phyloP scores from a whole-genome alignment of 2,329 filamentous ascomycete species.

The Exophiala lecanii-corni region DNA sequence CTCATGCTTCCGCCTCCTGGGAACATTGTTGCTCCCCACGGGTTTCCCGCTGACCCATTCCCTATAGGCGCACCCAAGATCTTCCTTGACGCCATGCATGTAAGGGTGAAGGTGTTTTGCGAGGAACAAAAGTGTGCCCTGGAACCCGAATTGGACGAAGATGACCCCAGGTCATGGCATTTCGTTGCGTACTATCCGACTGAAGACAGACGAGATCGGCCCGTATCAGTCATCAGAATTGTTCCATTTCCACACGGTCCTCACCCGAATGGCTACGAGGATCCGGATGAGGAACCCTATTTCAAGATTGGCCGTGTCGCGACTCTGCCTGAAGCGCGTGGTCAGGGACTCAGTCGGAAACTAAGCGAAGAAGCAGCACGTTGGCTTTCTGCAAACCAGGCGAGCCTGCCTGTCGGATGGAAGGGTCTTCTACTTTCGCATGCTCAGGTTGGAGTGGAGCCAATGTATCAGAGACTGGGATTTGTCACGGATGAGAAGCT shows the following conservation, averaged over 20 bases:
- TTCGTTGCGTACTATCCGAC: constrained; percentile 71
- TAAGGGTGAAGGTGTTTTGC: constrained; percentile 55
- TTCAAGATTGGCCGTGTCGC: constrained; percentile 77
- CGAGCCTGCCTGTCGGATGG: constrained; percentile 52
- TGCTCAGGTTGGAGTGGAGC: constrained; percentile 64
- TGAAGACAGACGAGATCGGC: constrained; percentile 33
- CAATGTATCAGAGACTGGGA: constrained; percentile 65
- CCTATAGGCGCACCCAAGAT: constrained; percentile 37
- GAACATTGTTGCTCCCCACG: constrained; percentile 19
- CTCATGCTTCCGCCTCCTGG: constrained; percentile 22
- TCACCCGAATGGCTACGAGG: constrained; percentile 42
- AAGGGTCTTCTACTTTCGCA: constrained; percentile 73
- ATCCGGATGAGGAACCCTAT: constrained; percentile 58
- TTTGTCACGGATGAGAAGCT: constrained; percentile 69
- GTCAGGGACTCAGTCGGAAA: constrained; percentile 58
- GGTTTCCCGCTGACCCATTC: constrained; percentile 23
- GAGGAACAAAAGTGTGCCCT: constrained; percentile 54
- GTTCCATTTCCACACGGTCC: constrained; percentile 73
- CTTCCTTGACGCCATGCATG: constrained; percentile 58
- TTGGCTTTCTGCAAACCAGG: constrained; percentile 62
- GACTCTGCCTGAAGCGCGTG: constrained; percentile 61
- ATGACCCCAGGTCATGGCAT: constrained; percentile 75
- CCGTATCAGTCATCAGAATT: constrained; percentile 72
- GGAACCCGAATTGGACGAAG: constrained; percentile 71
- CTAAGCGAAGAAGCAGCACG: constrained; percentile 63